These are phyloP conservation scores for Hypocrella siamensis DNA, from an alignment of 2,329 filamentous ascomycete species.

Conservation along the genomic window DNA sequence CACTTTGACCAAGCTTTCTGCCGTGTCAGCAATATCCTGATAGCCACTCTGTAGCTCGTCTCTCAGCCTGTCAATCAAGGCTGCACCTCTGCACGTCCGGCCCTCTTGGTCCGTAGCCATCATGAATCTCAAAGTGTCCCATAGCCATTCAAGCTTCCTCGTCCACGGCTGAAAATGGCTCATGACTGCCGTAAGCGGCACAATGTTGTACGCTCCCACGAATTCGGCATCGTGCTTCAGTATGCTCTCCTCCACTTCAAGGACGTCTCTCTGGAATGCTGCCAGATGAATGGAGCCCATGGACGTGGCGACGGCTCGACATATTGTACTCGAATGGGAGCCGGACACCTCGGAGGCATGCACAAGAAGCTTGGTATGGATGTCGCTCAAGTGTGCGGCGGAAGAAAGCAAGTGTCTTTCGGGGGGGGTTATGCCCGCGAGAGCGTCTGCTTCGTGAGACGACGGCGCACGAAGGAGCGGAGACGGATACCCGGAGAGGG, in stretches of 20 bases:
- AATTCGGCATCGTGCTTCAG: slow-evolving; percentile 59
- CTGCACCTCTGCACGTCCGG: slow-evolving; percentile 45
- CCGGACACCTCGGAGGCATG: slow-evolving; percentile 52
- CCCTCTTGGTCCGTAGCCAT: slow-evolving; percentile 20
- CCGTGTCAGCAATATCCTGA: slow-evolving; percentile 65
- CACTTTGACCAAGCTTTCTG: slow-evolving; percentile 54
- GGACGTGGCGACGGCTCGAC: slow-evolving; percentile 70
- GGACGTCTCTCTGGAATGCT: slow-evolving; percentile 66
- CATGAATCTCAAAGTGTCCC: slow-evolving; percentile 58
- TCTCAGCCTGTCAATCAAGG: slow-evolving; percentile 62
- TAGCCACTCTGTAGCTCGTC: slow-evolving; percentile 76
- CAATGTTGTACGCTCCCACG: slow-evolving; percentile 86
- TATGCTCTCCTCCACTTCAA: slow-evolving; percentile 70
- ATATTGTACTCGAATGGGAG: slow-evolving; percentile 65
- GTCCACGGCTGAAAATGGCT: slow-evolving; percentile 80
- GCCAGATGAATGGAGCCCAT: slow-evolving; percentile 62
- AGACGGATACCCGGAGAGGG: slow-evolving; percentile 85
- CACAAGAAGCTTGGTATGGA: slow-evolving; percentile 58
- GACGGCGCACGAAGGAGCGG: slow-evolving; percentile 53
- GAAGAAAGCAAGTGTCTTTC: slow-evolving; percentile 70
- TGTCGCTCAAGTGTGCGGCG: slow-evolving; percentile 59
- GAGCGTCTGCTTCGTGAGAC: slow-evolving; percentile 27
- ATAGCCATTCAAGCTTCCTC: slow-evolving; percentile 73
- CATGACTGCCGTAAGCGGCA: slow-evolving; percentile 74
- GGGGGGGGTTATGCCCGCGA: slow-evolving; percentile 50